These are phyloP conservation scores for Eimeria praecox DNA, from an alignment of 169 alveolate species.

Conservation along the genomic window DNA sequence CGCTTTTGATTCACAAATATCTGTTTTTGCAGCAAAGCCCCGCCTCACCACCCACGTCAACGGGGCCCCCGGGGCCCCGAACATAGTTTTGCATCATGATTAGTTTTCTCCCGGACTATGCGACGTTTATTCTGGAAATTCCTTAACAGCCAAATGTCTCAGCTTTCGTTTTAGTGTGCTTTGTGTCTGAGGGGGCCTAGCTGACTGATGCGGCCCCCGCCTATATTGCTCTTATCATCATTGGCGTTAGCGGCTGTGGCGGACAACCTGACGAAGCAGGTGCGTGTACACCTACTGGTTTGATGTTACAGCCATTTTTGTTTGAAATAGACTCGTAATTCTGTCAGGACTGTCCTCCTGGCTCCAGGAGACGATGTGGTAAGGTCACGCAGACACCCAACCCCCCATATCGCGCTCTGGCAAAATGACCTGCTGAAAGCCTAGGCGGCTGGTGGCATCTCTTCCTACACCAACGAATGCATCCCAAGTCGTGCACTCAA, in stretches of 20 bases:
- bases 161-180: not conserved
- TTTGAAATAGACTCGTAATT: not conserved
- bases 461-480: not conserved
- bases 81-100: not conserved
- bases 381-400: not conserved
- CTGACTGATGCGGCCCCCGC: not conserved
- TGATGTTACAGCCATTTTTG: constrained; percentile 18
- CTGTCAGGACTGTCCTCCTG: not conserved
- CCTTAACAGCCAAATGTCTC: not conserved
- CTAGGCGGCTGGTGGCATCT: not conserved
- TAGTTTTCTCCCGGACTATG: not conserved
- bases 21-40: not conserved
- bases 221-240: not conserved
- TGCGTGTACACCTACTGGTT: not conserved
- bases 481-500: not conserved
- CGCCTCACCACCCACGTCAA: constrained; percentile 18
- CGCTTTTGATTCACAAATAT: not conserved
- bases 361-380: not conserved
- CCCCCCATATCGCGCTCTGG: not conserved
- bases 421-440: constrained; percentile 18
- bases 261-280: constrained; percentile 6
- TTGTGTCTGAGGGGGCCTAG: constrained; percentile 16
- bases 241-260: constrained; percentile 2
- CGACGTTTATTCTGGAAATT: not conserved
- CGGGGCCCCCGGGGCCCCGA: constrained; percentile 74